Evolutionary conservation across 2,329 filamentous ascomycete genomes (phyloP), one percentile per base, ranked within the genome.

Genomic region (Epicoccum nigrum): DNA sequence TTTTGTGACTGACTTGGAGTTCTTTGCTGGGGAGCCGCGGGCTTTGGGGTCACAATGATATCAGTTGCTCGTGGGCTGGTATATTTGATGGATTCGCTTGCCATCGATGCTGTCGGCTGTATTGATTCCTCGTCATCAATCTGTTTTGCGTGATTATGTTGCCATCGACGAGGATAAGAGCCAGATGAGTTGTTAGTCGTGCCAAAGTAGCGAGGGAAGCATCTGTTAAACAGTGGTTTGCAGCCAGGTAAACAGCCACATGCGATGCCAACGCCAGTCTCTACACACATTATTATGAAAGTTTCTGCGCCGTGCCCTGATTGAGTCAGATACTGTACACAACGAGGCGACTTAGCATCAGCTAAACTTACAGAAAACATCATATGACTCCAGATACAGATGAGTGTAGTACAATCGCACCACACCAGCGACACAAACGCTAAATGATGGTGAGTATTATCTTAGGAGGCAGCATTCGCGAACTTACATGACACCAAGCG

Each of bases 171-270:
- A 16, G 49, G 49, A 16, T 52, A 52, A 25, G 34, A 28, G 4
- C 40, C 21, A 9, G 38, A 42, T 19, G 35, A 45, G 30, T 37
- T 32, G 12, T 54, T 51, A 1, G 57, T 54, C 17, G 44, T 52
- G 32, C 28, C 54, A 34, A 71, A 72, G n/a, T 68, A 27, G 20
- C 47, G 56, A 1, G 69, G 68, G 31, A 65, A 63, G 15, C 68
- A 21, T 11, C 41, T 44, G 35, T 63, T 62, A 48, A 72, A 51
- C 7, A 71, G 55, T 3, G 69, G 69, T 45, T 71, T 71, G 55
- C 63, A 67, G 27, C 63, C 63, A 1, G 67, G 67, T 4, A 72
- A 60, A 30, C 65, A 72, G 25, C 67, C 68, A 34, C 67, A 70
- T 7, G 60, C 58, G 7, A 72, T 66, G n/a, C 65, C 69, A 3